Base-by-base conservation (phyloP, 352 stramenopile genomes). In the Pythium oligandrum region DNA sequence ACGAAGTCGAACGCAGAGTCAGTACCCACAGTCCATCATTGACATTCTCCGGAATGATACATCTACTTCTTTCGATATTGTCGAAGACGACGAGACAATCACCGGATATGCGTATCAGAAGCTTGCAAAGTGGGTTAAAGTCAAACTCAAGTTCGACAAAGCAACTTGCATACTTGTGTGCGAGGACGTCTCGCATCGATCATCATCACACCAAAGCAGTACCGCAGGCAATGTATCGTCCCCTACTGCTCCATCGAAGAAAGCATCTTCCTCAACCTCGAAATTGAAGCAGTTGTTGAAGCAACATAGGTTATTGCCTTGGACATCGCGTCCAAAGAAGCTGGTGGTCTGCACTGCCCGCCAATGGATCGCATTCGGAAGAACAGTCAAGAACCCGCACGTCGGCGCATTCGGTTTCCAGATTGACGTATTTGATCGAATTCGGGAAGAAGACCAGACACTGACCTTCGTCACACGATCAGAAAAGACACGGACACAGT, bases 31-130 rank as follows among this genome's bases (percentile, higher is more conserved):
- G 44, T 86, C 80, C 6, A 88, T 90, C 59, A 75, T 83, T 32
- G 78, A 88, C 38, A 86, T 88, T 55, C 45, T 90, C 30, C 72
- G 72, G 17, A 74, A 64, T 12, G 78, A 88, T 34, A 75, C 63
- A n/a, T 59, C 64, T 0, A 88, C 75, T 3, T 68, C 71, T 5
- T 88, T 86, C 44, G 68, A 85, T 30, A 57, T 73, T 1, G 59
- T 72, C 3, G 79, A 92, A 56, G 66, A 88, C 44, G 63, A 83
- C 10, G 55, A 59, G 10, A 77, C 72, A 34, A 56, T 88, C 5
- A 67, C 63, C n/a, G 78, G 82, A 0, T 86, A 71, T 44, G 82
- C 67, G 26, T 92, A 90, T 48, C 82, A 92, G 51, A 89, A 92
- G 55, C 64, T 69, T 4, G 71, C 78, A 0, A 85, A 89, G 48